phyloP scores from a whole-genome alignment of 225 moss, liverwort and hornwort species.

The Climacium dendroides region DNA sequence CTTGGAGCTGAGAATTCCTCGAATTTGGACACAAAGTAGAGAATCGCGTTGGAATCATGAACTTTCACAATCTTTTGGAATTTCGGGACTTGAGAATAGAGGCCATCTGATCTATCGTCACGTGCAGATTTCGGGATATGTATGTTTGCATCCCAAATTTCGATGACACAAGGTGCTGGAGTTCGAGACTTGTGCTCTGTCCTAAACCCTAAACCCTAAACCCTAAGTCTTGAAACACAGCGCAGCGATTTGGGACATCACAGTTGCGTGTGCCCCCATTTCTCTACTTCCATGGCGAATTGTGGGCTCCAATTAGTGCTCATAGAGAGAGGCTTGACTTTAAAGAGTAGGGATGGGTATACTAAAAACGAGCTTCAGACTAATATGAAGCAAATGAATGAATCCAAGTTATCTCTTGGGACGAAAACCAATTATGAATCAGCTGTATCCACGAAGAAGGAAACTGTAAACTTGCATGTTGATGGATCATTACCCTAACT shows the following conservation, averaged over 20 bases:
- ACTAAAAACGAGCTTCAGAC: not conserved
- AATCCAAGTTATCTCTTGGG: not conserved
- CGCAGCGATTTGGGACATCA: not conserved
- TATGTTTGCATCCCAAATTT: not conserved
- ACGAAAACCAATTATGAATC: not conserved
- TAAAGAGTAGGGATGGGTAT: not conserved
- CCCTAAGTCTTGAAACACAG: no score
- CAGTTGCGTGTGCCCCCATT: not conserved
- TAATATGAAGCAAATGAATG: not conserved
- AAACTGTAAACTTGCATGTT: not conserved
- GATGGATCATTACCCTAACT: not conserved
- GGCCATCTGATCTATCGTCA: not conserved
- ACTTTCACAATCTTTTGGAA: not conserved
- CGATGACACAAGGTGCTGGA: not conserved
- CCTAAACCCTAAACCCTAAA: no score
- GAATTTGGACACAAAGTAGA: not conserved
- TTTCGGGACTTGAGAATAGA: not conserved
- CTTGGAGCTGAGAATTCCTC: not conserved
- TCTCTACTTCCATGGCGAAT: not conserved
- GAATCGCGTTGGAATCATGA: not conserved
- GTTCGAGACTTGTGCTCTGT: no score
- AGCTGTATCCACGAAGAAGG: not conserved
- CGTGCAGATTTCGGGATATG: not conserved
- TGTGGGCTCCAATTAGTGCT: not conserved
- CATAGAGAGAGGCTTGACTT: not conserved